Evolutionary conservation across 257 asterid genomes (phyloP), one percentile per base, ranked within the genome.

Genomic region (Solanum arcanum): DNA sequence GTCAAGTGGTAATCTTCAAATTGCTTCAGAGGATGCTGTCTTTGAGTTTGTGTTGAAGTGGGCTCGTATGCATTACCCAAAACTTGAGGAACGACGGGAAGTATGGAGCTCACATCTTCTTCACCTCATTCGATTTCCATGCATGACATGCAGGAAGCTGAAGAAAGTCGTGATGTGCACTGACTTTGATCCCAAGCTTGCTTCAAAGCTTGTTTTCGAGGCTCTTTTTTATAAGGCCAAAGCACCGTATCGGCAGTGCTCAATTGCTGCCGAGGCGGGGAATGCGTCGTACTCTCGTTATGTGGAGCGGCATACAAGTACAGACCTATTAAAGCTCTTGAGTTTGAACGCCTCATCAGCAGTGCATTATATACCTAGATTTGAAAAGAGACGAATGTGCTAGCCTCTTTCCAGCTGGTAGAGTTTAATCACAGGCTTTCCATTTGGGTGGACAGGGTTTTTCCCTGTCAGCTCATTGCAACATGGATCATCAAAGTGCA

Each of bases 381-480:
- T 92, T 96, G 9, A 95, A 91, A 80, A 89, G 95, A 16, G 98
- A 92, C 46, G 98, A 96, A 85, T 95, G 98, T 12, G 90, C 52
- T 1, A 90, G 91, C 88, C 96, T 96, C 29, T 92, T 86, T 85
- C 98, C 98, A 7, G 46, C 94, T 2, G 98, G 98, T 5, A 91
- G 96, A 41, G 89, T 94, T 70, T 94, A 94, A 90, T 94, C 98
- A 0, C 98, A 96, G 92, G 98, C 98, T 7, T 96, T 96, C 86
- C 98, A 94, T 89, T 84, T 96, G 86, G 98, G 98, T 2, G 98
- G 98, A 73, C 98, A 94, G 77, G 98, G 97, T 0, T 95, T 96
- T 86, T 95, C 94, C 92, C 83, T 96, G 88, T 94, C 98, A 5
- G 98, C 98, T 18, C 98, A 92, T 42, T 96, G 99, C 93, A 94